phyloP scores from a whole-genome alignment of 2,329 filamentous ascomycete species.

The Magnaporthiopsis rhizophila region DNA sequence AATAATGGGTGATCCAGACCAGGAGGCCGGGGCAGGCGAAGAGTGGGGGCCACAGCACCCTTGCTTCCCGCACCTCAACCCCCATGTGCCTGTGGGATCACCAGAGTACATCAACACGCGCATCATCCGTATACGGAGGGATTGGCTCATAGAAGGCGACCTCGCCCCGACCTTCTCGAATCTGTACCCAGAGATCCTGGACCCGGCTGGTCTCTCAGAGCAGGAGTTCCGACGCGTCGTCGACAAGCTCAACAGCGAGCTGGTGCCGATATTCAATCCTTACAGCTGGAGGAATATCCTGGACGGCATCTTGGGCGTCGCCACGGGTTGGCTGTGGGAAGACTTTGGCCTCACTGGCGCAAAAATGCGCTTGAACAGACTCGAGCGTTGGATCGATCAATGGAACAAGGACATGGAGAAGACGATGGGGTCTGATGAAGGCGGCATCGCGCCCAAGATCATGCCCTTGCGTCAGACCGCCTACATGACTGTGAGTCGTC shows the following conservation, averaged over 20 bases:
- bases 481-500: slow-evolving; percentile 17
- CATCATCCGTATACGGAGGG: slow-evolving; percentile 82
- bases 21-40: slow-evolving; percentile 60
- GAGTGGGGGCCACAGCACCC: slow-evolving; percentile 92
- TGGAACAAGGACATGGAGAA: slow-evolving; percentile 71
- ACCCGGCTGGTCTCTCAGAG: slow-evolving; percentile 73
- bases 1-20: slow-evolving; percentile 54
- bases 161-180: slow-evolving; percentile 90
- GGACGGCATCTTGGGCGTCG: slow-evolving; percentile 68
- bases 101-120: slow-evolving; percentile 69
- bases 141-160: slow-evolving; percentile 87
- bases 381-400: slow-evolving; percentile 76
- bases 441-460: slow-evolving; percentile 15
- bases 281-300: slow-evolving; percentile 69
- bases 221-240: slow-evolving; percentile 79
- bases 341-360: slow-evolving; percentile 71
- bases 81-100: slow-evolving; percentile 75
- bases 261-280: slow-evolving; percentile 73
- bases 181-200: slow-evolving; percentile 90
- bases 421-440: slow-evolving; percentile 9
- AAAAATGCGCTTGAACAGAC: slow-evolving; percentile 59
- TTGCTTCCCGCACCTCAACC: slow-evolving; percentile 88
- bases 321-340: slow-evolving; percentile 94
- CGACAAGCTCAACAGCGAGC: slow-evolving; percentile 69
- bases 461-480: slow-evolving; percentile 17